phyloP scores from a whole-genome alignment of 306 rosid genomes.

The Gastrolobium bilobum region DNA sequence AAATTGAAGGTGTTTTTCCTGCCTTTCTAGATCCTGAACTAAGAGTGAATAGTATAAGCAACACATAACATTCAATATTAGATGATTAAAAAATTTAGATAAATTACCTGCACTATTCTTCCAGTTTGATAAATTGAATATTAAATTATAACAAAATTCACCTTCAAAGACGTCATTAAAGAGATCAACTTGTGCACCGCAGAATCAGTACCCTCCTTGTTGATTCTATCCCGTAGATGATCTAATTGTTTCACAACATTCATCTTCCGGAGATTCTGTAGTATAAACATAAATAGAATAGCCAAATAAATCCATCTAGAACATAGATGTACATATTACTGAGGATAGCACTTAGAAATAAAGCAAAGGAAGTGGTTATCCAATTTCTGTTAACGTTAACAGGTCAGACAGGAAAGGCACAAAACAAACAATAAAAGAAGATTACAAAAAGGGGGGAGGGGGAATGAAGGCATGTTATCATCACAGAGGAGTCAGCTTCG shows the following conservation, averaged over 20 bases:
- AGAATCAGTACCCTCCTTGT: constrained; percentile 61
- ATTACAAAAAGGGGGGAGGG: neutral
- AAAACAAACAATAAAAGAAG: constrained; percentile 11
- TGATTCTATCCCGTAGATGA: constrained; percentile 58
- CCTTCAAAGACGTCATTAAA: constrained; percentile 68
- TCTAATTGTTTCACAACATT: constrained; percentile 59
- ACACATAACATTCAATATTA: constrained; percentile 21
- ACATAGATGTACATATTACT: neutral
- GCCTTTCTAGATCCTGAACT: constrained; percentile 73
- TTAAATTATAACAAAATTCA: constrained; percentile 42
- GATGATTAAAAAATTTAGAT: neutral
- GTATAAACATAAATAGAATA: constrained; percentile 4
- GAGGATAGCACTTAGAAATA: neutral
- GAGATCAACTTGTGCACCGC: constrained; percentile 61
- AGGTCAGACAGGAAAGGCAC: constrained; percentile 4
- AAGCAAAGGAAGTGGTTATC: constrained; percentile 13
- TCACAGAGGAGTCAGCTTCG: neutral
- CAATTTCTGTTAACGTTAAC: neutral
- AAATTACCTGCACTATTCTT: neutral
- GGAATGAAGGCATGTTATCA: constrained; percentile 30
- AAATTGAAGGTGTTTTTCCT: constrained; percentile 62
- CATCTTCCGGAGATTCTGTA: constrained; percentile 60
- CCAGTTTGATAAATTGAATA: neutral
- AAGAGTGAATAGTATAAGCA: constrained; percentile 41
- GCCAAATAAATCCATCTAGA: constrained; percentile 27